Evolutionary conservation across 2,329 filamentous ascomycete species (phyloP).

Genomic region (Pleomassaria siparia): DNA sequence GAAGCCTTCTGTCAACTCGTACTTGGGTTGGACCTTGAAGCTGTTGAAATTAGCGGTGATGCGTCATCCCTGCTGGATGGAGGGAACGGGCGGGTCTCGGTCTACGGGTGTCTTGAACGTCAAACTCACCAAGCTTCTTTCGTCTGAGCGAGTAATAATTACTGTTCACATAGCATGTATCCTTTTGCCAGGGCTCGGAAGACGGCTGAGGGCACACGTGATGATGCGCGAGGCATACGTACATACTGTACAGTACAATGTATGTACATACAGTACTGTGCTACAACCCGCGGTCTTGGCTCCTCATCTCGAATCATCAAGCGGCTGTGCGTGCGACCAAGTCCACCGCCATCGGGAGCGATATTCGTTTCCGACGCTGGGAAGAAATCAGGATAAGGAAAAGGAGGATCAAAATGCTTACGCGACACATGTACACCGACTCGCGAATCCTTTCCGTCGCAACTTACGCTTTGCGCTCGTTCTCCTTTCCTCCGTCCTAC

Average conservation of each 20-base stretch:
- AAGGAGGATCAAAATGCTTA: slow-evolving; percentile 5
- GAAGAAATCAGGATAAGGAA: neutral
- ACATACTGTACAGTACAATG: too few species aligned
- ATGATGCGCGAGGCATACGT: slow-evolving; percentile 19
- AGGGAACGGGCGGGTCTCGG: neutral
- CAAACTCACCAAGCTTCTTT: slow-evolving; percentile 11
- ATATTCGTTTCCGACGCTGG: neutral
- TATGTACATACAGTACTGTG: too few species aligned
- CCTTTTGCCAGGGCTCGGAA: too few species aligned
- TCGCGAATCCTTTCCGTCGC: slow-evolving; percentile 10
- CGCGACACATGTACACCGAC: slow-evolving; percentile 9
- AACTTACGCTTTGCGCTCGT: slow-evolving; percentile 3
- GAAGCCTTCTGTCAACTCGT: too few species aligned
- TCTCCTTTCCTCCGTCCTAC: neutral
- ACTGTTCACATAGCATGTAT: neutral
- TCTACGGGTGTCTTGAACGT: slow-evolving; percentile 11
- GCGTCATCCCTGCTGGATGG: slow-evolving; percentile 9
- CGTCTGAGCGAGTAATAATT: neutral
- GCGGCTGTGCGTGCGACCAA: neutral
- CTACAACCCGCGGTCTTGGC: slow-evolving; percentile 18
- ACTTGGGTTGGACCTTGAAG: neutral
- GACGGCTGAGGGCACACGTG: too few species aligned
- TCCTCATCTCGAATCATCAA: slow-evolving; percentile 2
- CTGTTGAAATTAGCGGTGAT: neutral
- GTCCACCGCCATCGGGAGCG: neutral